These are phyloP conservation scores for Kokia cookei DNA, from an alignment of 441 rosid species.

Conservation along the genomic window DNA sequence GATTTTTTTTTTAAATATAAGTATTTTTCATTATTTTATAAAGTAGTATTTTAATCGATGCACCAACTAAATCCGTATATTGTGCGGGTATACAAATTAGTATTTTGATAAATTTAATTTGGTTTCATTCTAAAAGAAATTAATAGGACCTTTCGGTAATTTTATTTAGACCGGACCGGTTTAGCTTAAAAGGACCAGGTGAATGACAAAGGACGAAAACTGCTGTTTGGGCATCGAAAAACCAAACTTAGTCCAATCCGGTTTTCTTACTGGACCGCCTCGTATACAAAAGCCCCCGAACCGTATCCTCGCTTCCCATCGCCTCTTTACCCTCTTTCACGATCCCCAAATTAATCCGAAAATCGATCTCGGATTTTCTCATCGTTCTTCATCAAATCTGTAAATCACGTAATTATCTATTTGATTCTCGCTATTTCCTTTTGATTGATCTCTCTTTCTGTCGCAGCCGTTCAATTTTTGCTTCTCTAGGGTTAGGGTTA, in stretches of 20 bases:
- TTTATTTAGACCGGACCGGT: constrained; percentile 12
- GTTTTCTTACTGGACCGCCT: constrained; percentile 35
- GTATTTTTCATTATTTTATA: no score
- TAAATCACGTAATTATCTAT: constrained; percentile 20
- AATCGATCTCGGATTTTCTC: constrained; percentile 20
- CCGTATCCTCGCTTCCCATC: constrained; percentile 21
- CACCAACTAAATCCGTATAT: no score
- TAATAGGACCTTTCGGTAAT: background rate
- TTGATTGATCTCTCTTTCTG: constrained; percentile 9
- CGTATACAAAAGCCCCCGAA: constrained; percentile 35
- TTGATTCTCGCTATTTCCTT: constrained; percentile 9
- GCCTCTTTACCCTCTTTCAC: constrained; percentile 13
- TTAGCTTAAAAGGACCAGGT: constrained; percentile 12
- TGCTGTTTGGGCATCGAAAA: background rate
- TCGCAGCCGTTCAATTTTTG: background rate
- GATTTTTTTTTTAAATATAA: no score
- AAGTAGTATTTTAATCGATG: no score
- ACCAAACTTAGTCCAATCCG: constrained; percentile 28
- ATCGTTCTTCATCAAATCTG: constrained; percentile 13
- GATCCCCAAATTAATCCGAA: constrained; percentile 1
- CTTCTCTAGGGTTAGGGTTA: constrained; percentile 41
- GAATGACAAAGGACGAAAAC: background rate
- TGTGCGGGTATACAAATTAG: no score
- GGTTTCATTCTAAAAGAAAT: no score
- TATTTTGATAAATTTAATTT: no score